Evolutionary conservation across 2,329 filamentous ascomycete genomes (phyloP).

Genomic region (Eutypella sp.): DNA sequence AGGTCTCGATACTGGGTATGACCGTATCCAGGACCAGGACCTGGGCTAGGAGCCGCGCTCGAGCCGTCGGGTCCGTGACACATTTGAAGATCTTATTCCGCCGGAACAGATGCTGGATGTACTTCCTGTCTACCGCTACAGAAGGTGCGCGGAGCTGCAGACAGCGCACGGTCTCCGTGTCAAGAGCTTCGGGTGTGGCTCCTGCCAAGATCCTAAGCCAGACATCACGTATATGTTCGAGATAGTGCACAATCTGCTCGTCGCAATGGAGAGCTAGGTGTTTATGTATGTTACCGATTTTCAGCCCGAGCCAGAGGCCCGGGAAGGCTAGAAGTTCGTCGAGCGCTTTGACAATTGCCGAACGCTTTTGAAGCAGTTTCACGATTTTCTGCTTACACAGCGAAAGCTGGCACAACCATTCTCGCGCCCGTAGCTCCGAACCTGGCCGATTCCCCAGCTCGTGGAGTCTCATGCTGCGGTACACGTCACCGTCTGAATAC

Average conservation of each 20-base stretch:
- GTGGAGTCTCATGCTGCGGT: neutral
- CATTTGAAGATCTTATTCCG: conserved; percentile 7
- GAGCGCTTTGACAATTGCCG: neutral
- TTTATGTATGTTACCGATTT: conserved; percentile 3
- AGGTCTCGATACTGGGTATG: conserved; percentile 12
- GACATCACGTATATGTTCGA: neutral
- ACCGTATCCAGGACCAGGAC: conserved; percentile 8
- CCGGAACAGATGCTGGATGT: conserved; percentile 2
- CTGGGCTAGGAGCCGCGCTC: conserved; percentile 5
- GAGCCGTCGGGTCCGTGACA: conserved; percentile 2
- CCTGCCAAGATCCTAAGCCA: conserved; percentile 1
- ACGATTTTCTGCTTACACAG: conserved; percentile 2
- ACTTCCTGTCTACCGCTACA: neutral
- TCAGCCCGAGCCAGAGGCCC: conserved; percentile 2
- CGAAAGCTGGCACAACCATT: conserved; percentile 1
- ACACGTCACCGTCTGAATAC: conserved; percentile 2
- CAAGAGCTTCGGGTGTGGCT: too few relatives aligned
- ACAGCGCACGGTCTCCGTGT: neutral
- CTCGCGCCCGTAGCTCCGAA: too few relatives aligned
- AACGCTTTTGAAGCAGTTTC: neutral
- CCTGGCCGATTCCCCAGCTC: neutral
- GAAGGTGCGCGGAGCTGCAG: neutral
- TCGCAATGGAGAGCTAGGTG: conserved; percentile 3
- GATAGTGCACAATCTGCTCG: neutral
- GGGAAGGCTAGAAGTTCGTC: conserved; percentile 1